Conservation (phyloP, 441 rosid species). For the Erodium texanum region DNA sequence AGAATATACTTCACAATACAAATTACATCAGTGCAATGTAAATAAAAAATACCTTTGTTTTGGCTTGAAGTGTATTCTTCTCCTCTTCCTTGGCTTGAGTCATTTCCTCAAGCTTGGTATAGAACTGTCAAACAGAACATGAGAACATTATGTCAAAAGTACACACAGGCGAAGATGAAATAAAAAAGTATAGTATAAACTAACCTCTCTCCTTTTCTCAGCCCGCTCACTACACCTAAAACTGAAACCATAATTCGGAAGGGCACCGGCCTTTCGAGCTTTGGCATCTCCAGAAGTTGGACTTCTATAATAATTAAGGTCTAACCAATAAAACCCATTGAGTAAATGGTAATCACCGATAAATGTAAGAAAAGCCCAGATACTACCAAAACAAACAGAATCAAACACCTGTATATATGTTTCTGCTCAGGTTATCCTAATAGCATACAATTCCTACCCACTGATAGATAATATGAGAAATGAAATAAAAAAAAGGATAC, state of each 20-base stretch:
- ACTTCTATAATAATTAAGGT: slow-evolving; percentile 45
- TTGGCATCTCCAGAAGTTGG: slow-evolving; percentile 57
- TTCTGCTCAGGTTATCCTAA: not conserved
- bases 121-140: slow-evolving; percentile 17
- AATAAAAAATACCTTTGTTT: slow-evolving; percentile 61
- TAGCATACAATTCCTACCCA: not conserved
- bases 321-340: slow-evolving; percentile 15
- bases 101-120: slow-evolving; percentile 30
- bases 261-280: slow-evolving; percentile 53
- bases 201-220: slow-evolving; percentile 94
- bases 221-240: slow-evolving; percentile 95
- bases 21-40: slow-evolving; percentile 12
- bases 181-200: slow-evolving; percentile 14
- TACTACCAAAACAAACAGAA: too few species aligned
- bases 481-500: slow-evolving; percentile 45
- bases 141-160: not conserved
- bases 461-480: slow-evolving; percentile 8
- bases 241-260: slow-evolving; percentile 94
- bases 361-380: not conserved
- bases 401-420: not conserved
- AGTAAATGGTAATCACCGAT: slow-evolving; percentile 6
- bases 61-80: slow-evolving; percentile 39
- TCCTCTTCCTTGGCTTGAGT: slow-evolving; percentile 25
- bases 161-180: not conserved
- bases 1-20: not conserved